Evolutionary conservation across 2,329 filamentous ascomycete species (phyloP).

Genomic region (Alternaria dauci): DNA sequence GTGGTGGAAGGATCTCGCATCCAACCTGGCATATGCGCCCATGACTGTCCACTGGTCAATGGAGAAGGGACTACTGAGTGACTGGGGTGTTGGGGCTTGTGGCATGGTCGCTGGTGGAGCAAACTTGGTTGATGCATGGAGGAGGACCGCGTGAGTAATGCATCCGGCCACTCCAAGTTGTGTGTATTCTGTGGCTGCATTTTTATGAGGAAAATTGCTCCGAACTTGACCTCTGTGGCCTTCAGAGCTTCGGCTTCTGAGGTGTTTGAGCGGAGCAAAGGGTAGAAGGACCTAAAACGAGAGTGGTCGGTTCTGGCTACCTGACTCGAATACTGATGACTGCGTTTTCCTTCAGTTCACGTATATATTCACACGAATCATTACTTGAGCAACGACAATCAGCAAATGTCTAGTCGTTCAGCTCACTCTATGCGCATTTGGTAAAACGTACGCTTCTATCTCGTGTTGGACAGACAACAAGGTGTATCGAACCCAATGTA

Average conservation of each 20-base stretch:
- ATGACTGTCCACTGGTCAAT: conserved; percentile 85
- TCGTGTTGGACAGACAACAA: not conserved
- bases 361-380: not conserved
- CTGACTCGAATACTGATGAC: too few relatives aligned
- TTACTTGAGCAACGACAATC: not conserved
- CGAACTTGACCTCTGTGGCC: not conserved
- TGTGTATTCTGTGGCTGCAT: not conserved
- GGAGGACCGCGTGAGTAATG: conserved; percentile 40
- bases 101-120: conserved; percentile 62
- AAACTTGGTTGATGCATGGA: conserved; percentile 58
- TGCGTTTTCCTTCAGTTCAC: not conserved
- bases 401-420: not conserved
- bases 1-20: conserved; percentile 73
- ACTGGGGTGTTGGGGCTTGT: conserved; percentile 65
- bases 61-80: conserved; percentile 63
- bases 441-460: not conserved
- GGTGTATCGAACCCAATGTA: not conserved
- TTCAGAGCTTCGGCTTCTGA: too few relatives aligned
- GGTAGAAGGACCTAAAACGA: too few relatives aligned
- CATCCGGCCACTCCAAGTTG: too few relatives aligned
- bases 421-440: not conserved
- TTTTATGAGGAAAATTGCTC: not conserved
- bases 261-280: too few relatives aligned
- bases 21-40: conserved; percentile 80
- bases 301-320: too few relatives aligned